Percentiles rank a stretch among this genome's conserved stretches.
phyloP scores from a whole-genome alignment of 129 eudicot genomes.

The Erigeron canadensis region DNA sequence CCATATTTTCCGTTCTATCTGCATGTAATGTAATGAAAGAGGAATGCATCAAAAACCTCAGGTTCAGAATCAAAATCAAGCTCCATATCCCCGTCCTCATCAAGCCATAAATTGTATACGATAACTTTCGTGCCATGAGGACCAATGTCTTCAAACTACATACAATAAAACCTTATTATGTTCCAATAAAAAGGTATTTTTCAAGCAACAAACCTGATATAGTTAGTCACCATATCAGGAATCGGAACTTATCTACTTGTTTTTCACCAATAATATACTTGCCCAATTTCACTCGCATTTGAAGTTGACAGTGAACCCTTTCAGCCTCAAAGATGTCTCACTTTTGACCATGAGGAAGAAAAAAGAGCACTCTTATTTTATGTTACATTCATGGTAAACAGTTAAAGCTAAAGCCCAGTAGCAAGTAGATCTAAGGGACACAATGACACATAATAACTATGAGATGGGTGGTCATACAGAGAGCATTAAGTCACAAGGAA shows the following conservation, averaged over 20 bases:
- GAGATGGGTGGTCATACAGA: neutral
- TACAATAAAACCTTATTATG: neutral
- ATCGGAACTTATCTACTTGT: too few species aligned
- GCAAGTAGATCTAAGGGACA: too few species aligned
- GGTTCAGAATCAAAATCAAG: neutral
- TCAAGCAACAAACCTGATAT: too few species aligned
- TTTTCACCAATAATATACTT: neutral
- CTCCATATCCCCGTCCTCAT: neutral
- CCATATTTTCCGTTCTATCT: too few species aligned
- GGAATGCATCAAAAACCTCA: neutral
- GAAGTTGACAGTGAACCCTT: neutral
- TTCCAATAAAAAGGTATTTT: neutral
- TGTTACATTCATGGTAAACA: neutral
- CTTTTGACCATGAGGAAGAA: neutral
- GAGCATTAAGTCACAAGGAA: neutral
- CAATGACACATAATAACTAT: neutral
- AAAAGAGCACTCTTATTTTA: neutral
- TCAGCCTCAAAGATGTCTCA: conserved; percentile 5
- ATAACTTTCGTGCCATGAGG: neutral
- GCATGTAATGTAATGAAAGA: neutral
- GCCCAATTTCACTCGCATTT: neutral
- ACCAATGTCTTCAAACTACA: neutral
- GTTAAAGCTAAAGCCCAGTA: too few species aligned
- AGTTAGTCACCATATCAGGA: too few species aligned
- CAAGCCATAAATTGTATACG: neutral